Evolutionary conservation across 2,329 filamentous ascomycete species (phyloP).

Genomic region (Pseudogymnoascus sp.): DNA sequence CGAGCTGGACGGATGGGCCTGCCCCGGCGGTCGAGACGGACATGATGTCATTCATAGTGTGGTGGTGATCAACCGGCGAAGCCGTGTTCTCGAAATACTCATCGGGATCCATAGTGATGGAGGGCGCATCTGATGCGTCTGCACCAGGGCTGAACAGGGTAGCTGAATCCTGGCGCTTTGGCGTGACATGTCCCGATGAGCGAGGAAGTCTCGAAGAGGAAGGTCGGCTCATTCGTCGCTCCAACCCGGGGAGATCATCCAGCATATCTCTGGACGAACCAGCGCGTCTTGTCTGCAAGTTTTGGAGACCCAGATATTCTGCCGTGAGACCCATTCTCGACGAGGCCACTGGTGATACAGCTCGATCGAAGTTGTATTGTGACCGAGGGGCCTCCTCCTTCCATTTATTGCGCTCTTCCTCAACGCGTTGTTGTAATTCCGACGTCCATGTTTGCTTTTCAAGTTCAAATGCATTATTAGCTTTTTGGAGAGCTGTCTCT

Average conservation of each 20-base stretch:
- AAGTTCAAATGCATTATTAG: conserved; percentile 47
- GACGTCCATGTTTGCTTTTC: conserved; percentile 53
- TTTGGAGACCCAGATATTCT: conserved; percentile 32
- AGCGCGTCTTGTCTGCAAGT: conserved; percentile 26
- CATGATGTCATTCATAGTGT: conserved; percentile 73
- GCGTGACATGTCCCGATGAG: conserved; percentile 25
- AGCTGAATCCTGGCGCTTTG: conserved; percentile 26
- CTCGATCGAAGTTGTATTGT: conserved; percentile 26
- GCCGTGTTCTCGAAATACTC: conserved; percentile 46
- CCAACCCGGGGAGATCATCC: conserved; percentile 21
- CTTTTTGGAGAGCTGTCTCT: conserved; percentile 56
- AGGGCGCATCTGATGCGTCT: conserved; percentile 20
- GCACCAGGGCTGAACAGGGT: conserved; percentile 20
- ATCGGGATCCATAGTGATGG: conserved; percentile 33
- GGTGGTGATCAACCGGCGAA: conserved; percentile 54
- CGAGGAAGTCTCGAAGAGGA: conserved; percentile 22
- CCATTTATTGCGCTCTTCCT: conserved; percentile 59
- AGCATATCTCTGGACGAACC: conserved; percentile 22
- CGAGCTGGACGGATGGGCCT: conserved; percentile 86
- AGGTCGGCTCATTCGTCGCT: conserved; percentile 20
- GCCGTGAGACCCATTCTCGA: conserved; percentile 26
- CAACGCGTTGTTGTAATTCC: conserved; percentile 50
- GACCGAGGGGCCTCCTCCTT: conserved; percentile 36
- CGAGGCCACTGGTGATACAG: conserved; percentile 26
- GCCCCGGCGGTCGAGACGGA: conserved; percentile 85